These are phyloP conservation scores for Plicaturopsis crispa DNA, from an alignment of 768 basidiomycete species.

Conservation along the genomic window DNA sequence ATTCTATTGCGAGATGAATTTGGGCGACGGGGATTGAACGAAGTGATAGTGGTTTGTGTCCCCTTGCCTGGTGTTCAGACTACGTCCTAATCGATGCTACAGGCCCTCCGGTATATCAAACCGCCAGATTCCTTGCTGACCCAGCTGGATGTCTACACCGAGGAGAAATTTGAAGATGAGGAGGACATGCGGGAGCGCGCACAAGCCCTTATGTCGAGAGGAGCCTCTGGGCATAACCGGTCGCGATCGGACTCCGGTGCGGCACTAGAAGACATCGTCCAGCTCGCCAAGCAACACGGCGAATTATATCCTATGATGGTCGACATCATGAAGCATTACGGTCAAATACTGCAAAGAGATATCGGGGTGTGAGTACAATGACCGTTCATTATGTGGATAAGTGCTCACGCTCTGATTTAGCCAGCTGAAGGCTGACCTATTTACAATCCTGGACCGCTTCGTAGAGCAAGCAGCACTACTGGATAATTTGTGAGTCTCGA, in stretches of 20 bases:
- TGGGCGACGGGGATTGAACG: conserved; percentile 71
- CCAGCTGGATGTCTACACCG: conserved; percentile 75
- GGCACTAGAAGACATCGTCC: conserved; percentile 53
- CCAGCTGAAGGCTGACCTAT: conserved; percentile 51
- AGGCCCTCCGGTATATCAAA: conserved; percentile 70
- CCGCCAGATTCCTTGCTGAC: conserved; percentile 75
- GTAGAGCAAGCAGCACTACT: conserved; percentile 51
- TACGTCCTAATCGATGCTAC: conserved; percentile 3
- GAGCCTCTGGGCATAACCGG: conserved; percentile 20
- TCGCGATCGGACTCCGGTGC: conserved; percentile 42
- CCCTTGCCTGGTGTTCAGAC: neutral
- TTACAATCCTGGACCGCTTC: conserved; percentile 58
- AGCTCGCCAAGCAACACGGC: conserved; percentile 50
- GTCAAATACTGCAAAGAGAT: conserved; percentile 48
- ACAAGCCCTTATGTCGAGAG: conserved; percentile 22
- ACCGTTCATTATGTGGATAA: neutral
- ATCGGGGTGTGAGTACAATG: conserved; percentile 39
- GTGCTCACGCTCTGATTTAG: conserved; percentile 26
- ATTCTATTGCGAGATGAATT: conserved; percentile 80
- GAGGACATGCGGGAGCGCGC: conserved; percentile 72
- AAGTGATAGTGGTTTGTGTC: conserved; percentile 69
- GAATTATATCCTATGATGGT: conserved; percentile 58
- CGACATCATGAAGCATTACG: conserved; percentile 50
- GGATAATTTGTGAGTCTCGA: conserved; percentile 51
- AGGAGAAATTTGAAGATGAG: conserved; percentile 89